Evolutionary conservation across 495 filamentous ascomycete species (phyloP).

Genomic region (Neurospora africana): DNA sequence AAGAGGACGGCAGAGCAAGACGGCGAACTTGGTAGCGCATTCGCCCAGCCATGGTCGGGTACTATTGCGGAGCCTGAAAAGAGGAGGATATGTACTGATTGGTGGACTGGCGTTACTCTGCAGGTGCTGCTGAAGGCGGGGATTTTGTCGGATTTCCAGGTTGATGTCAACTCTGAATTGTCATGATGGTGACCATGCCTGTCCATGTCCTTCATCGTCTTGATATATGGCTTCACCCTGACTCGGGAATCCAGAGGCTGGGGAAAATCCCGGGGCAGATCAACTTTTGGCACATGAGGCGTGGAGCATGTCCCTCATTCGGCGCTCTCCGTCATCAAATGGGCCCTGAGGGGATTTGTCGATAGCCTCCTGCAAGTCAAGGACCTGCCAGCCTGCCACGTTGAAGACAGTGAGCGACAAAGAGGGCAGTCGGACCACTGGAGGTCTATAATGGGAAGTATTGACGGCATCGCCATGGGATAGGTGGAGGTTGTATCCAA

Average conservation of each 20-base stretch:
- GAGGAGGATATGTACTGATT: neutral
- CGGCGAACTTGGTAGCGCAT: neutral
- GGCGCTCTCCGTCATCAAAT: neutral
- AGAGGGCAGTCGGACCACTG: neutral
- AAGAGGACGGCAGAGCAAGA: neutral
- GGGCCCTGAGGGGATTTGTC: neutral
- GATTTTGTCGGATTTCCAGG: neutral
- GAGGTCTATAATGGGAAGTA: neutral
- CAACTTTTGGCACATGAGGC: neutral
- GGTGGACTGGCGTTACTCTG: neutral
- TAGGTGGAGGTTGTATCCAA: neutral
- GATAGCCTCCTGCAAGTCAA: neutral
- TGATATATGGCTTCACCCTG: neutral
- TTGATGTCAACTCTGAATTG: neutral
- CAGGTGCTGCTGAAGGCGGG: neutral
- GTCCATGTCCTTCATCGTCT: neutral
- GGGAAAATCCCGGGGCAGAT: neutral
- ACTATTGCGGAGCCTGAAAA: neutral
- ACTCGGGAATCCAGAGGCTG: neutral
- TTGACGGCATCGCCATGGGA: neutral
- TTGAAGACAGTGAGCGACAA: neutral
- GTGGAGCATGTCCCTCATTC: neutral
- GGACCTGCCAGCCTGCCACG: neutral
- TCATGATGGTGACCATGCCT: neutral
- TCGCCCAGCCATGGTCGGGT: neutral